Evolutionary conservation across 805 yeast species (phyloP), one percentile per base, ranked within the genome.

Genomic region (Monosporozyma yasuniensis): DNA sequence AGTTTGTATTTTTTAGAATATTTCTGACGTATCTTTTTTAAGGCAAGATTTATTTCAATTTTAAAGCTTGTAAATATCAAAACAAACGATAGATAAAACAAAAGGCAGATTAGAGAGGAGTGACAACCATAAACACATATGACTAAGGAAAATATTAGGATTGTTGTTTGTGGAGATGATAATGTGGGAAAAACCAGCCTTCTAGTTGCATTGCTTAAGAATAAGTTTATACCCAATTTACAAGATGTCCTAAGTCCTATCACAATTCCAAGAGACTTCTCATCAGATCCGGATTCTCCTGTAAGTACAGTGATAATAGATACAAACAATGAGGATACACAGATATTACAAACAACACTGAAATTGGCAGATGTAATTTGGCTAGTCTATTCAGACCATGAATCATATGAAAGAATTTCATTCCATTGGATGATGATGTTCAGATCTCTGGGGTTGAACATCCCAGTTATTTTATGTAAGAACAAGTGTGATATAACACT

Each of bases 391-490:
- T 79, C 93, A 3, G 98, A 90, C 61, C 96, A 89, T 60, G 93
- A 89, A 62, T 88, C 98, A 0, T 93, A 89, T 63, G 98, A 93
- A 64, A 74, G 98, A 44, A 80, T 93, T 4, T 81, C 96, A 2
- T 71, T 91, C 22, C 89, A 89, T 65, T 93, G 99, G 99, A 83
- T 93, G 77, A 93, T 95, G 47, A 78, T 84, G 73, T 84, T 93
- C 59, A 74, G 99, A 53, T 87, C 96, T 0, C 74, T 88, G 76
- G 99, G 99, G 3, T 88, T 91, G 50, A 93, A 93, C 61, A 66
- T 91, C 12, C 99, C 99, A 0, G 83, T 93, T n/a, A 87, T 93
- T 1, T 70, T 93, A 2, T 84, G 95, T 66, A 89, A 90, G 49
- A 93, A 89, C 66, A 89, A 87, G 59, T 74, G 82, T 18, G 95